These are phyloP conservation scores for Leccinellum luteum DNA, from an alignment of 768 basidiomycete species.

Conservation along the genomic window DNA sequence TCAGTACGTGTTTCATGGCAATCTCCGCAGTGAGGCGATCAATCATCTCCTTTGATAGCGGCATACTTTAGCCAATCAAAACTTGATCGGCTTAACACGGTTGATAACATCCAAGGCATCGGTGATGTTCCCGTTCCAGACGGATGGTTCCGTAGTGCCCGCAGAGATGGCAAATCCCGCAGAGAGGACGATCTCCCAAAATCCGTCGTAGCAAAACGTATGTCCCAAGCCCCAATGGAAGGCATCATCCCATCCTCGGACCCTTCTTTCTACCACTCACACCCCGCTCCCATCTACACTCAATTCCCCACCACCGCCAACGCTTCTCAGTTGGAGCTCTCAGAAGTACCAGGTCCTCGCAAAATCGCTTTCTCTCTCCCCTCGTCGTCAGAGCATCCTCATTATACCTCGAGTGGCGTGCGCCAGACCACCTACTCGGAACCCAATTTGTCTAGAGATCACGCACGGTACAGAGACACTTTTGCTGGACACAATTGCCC, in stretches of 20 bases:
- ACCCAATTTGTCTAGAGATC: constrained; percentile 26
- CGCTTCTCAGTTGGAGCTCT: constrained; percentile 25
- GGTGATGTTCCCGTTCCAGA: constrained; percentile 68
- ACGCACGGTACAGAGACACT: constrained; percentile 22
- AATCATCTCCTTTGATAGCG: constrained; percentile 41
- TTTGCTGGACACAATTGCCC: constrained; percentile 24
- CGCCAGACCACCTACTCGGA: constrained; percentile 35
- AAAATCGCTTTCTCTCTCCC: constrained; percentile 32
- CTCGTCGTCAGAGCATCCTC: constrained; percentile 26
- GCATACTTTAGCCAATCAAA: constrained; percentile 83
- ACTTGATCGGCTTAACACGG: constrained; percentile 65
- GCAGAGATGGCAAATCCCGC: constrained; percentile 54
- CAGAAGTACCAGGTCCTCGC: constrained; percentile 20
- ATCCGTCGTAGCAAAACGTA: constrained; percentile 44
- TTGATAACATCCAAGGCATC: constrained; percentile 66
- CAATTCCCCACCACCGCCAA: constrained; percentile 34
- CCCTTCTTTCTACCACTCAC: constrained; percentile 22
- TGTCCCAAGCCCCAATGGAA: constrained; percentile 34
- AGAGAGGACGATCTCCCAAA: constrained; percentile 42
- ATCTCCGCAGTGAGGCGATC: constrained; percentile 25
- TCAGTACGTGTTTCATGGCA: constrained; percentile 42
- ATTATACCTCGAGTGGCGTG: constrained; percentile 14
- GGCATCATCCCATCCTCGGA: constrained; percentile 21
- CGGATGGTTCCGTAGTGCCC: constrained; percentile 77
- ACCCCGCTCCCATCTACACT: constrained; percentile 25